A percentile compares a stretch with the other conserved stretches of the same genome.
phyloP scores from a whole-genome alignment of 1,284 basidiomycete species.

The Boletus sp. region DNA sequence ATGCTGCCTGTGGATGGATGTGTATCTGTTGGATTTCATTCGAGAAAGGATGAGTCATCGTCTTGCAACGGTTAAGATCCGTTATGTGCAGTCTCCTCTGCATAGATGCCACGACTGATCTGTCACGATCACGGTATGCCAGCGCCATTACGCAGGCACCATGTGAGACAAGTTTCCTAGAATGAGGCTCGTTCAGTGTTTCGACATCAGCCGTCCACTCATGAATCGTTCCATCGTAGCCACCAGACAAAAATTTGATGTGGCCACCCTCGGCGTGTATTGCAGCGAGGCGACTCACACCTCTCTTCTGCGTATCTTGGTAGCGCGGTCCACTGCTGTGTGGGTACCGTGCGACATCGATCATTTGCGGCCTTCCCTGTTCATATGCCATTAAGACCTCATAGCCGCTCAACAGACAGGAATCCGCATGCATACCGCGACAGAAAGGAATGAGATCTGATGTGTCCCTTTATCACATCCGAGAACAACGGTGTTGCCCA shows the following conservation, averaged over 20 bases:
- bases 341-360: conserved; percentile 29
- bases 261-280: conserved; percentile 31
- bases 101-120: conserved; percentile 36
- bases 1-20: conserved; percentile 41
- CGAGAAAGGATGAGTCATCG: conserved; percentile 35
- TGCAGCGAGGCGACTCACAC: conserved; percentile 41
- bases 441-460: conserved; percentile 43
- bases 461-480: conserved; percentile 41
- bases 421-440: conserved; percentile 33
- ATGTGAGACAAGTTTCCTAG: conserved; percentile 31
- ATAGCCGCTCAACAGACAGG: conserved; percentile 20
- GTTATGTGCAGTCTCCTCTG: conserved; percentile 35
- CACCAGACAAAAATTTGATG: conserved; percentile 44
- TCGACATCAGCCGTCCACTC: conserved; percentile 36
- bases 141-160: conserved; percentile 36
- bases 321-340: conserved; percentile 31
- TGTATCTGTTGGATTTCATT: conserved; percentile 48
- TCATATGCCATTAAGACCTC: conserved; percentile 16
- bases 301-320: conserved; percentile 29
- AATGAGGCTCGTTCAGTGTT: conserved; percentile 21
- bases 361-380: conserved; percentile 31
- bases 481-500: conserved; percentile 43
- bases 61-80: conserved; percentile 32
- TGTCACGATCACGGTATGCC: conserved; percentile 35
- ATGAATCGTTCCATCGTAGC: conserved; percentile 42